Conservation (phyloP, 257 asterid species). For the Eustoma russellianum region DNA sequence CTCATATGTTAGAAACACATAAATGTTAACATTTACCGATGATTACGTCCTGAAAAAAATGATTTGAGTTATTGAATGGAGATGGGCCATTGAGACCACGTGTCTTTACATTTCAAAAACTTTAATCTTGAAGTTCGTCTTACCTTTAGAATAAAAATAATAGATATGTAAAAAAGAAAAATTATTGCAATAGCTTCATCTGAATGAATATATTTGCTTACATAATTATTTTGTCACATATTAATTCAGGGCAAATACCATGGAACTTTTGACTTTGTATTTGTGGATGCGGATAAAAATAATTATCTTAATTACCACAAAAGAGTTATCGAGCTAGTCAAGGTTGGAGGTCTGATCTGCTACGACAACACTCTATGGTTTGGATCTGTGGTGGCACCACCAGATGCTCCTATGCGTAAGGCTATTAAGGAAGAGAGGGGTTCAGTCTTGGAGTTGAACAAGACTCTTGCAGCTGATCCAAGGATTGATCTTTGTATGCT, state of each 20-base stretch:
- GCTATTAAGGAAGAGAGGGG: slow-evolving; percentile 65
- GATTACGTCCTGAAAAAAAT: no score
- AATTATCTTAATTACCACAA: slow-evolving; percentile 78
- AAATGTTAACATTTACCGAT: no score
- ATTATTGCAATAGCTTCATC: no score
- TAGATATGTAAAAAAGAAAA: no score
- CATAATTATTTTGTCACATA: no score
- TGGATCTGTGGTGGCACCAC: slow-evolving; percentile 85
- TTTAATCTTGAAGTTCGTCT: no score
- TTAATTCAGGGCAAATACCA: slow-evolving; percentile 14
- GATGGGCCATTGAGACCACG: no score
- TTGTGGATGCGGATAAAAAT: slow-evolving; percentile 90
- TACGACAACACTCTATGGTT: slow-evolving; percentile 92
- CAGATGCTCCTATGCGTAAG: slow-evolving; percentile 82
- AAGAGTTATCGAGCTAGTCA: slow-evolving; percentile 62
- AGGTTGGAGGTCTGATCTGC: slow-evolving; percentile 77
- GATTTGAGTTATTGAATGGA: no score
- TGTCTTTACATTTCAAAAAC: no score
- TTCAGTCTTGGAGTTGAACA: slow-evolving; percentile 74
- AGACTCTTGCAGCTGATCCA: slow-evolving; percentile 76
- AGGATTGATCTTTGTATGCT: slow-evolving; percentile 89
- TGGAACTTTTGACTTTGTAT: slow-evolving; percentile 63
- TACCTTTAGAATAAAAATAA: no score
- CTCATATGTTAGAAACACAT: no score
- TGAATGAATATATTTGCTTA: no score